Evolutionary conservation across 306 rosid species (phyloP).

Genomic region (Quercus aquifolioides): DNA sequence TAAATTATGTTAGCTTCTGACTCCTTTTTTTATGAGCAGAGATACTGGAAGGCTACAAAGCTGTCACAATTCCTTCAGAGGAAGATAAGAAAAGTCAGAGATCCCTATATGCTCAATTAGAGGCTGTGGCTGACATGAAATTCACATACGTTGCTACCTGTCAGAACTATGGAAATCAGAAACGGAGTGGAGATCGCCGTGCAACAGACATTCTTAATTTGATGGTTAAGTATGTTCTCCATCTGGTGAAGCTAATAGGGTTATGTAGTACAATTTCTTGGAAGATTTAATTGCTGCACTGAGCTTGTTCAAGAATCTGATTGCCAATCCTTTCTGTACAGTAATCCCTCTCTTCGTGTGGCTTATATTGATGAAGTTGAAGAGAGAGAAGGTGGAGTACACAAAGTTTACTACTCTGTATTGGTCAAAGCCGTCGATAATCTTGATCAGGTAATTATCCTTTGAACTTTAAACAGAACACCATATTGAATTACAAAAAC

Average conservation of each 20-base stretch:
- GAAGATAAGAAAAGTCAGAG: constrained; percentile 85
- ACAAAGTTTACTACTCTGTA: constrained; percentile 93
- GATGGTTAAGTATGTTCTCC: constrained; percentile 91
- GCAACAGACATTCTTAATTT: constrained; percentile 95
- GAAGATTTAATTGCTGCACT: constrained; percentile 12
- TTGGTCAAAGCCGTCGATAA: constrained; percentile 84
- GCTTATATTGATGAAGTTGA: constrained; percentile 98
- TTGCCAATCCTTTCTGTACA: constrained; percentile 29
- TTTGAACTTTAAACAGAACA: constrained; percentile 16
- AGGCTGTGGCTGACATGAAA: constrained; percentile 95
- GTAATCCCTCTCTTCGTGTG: constrained; percentile 95
- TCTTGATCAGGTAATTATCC: constrained; percentile 76
- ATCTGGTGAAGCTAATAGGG: constrained; percentile 19
- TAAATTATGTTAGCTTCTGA: constrained; percentile 16
- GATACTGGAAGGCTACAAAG: constrained; percentile 93
- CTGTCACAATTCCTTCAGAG: constrained; percentile 76
- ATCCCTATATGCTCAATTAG: constrained; percentile 84
- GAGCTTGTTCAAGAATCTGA: constrained; percentile 28
- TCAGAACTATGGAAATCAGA: constrained; percentile 93
- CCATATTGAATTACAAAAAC: constrained; percentile 3
- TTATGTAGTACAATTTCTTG: constrained; percentile 23
- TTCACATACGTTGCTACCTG: constrained; percentile 95
- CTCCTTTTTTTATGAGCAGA: constrained; percentile 44
- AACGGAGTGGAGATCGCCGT: constrained; percentile 94
- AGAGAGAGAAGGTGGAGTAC: constrained; percentile 79